Base-by-base conservation (phyloP, 2,329 filamentous ascomycete species). In the Aureobasidium sp. region DNA sequence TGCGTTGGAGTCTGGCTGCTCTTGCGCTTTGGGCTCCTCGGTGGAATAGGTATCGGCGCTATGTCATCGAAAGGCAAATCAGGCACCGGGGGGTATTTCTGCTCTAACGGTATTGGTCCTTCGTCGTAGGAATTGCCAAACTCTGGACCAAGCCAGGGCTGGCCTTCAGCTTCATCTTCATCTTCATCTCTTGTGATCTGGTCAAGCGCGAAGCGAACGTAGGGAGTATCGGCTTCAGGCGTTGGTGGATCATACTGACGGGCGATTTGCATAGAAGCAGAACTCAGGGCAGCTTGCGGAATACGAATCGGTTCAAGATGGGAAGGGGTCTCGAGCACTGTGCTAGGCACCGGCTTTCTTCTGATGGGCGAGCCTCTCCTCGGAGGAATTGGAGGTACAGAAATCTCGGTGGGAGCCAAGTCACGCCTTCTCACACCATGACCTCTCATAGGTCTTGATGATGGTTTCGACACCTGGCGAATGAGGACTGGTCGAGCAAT, bases 171-270 rank as follows among this genome's bases (percentile, higher is more conserved):
- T 6, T 85, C 79, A 63, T 89, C 85, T 6, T 85, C 79, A 63
- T 89, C 85, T 62, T 86, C 86, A 68, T 89, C 84, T 52, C 88
- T 81, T 6, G 91, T 95, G 67, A 97, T 78, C 65, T 93, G 90
- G 65, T 96, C 89, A 65, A 97, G 85, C 44, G 93, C 92, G 72
- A 94, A 95, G 65, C 88, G 88, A 65, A 97, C 90, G 73, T 92
- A 96, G 0, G 91, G 91, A 9, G 86, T 88, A 69, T 96, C 91
- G 42, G 91, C 79, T 10, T 87, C 90, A 0, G 91, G 91, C 0
- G 90, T 93, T 3, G 81, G 78, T 13, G 79, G 76, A 57, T 76
- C 76, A 50, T 57, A 47, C 55, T 70, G 69, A 15, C 69, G 68
- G 42, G 66, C 65, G 34, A 72, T 65, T 30, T 69, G 69, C 52